Percentiles rank a stretch among this genome's conserved stretches.
Evolutionary conservation across 208 protist genomes (phyloP).

Genomic region (Strigomonas oncopelti): DNA sequence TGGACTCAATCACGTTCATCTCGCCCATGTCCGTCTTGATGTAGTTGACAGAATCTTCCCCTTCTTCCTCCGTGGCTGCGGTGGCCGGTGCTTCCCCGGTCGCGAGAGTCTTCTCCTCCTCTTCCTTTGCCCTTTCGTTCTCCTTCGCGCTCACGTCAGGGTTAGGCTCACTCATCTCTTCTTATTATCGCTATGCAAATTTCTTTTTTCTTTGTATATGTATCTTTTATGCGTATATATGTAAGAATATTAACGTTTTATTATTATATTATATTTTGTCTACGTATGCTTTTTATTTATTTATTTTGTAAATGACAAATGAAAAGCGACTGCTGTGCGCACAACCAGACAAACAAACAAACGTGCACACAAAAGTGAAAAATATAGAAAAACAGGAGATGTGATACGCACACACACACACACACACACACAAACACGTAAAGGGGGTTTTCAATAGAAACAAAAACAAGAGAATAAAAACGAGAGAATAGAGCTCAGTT

Average conservation of each 20-base stretch:
- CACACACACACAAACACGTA: too few relatives aligned
- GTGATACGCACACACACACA: conserved; percentile 16
- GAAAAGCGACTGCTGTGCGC: too few relatives aligned
- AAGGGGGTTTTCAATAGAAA: neutral
- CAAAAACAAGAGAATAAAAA: too few relatives aligned
- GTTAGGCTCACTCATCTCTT: neutral
- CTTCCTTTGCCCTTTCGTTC: neutral
- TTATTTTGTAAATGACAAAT: too few relatives aligned
- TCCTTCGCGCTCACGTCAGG: neutral
- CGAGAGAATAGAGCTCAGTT: too few relatives aligned
- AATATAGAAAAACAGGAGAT: too few relatives aligned
- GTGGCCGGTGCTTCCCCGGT: conserved; percentile 6
- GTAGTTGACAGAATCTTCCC: conserved; percentile 30
- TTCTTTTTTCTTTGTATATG: conserved; percentile 2
- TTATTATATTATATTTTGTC: too few relatives aligned
- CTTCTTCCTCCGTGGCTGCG: neutral
- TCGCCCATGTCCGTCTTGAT: conserved; percentile 84
- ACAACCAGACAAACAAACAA: neutral
- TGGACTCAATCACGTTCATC: conserved; percentile 85
- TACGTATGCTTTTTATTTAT: too few relatives aligned
- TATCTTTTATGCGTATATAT: conserved; percentile 1
- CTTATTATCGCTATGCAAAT: conserved; percentile 1
- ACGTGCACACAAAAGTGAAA: conserved; percentile 4
- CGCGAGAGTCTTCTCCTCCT: neutral
- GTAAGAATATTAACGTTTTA: too few relatives aligned